phyloP scores from a whole-genome alignment of 2,329 filamentous ascomycete genomes.

The Diaporthe capsici region DNA sequence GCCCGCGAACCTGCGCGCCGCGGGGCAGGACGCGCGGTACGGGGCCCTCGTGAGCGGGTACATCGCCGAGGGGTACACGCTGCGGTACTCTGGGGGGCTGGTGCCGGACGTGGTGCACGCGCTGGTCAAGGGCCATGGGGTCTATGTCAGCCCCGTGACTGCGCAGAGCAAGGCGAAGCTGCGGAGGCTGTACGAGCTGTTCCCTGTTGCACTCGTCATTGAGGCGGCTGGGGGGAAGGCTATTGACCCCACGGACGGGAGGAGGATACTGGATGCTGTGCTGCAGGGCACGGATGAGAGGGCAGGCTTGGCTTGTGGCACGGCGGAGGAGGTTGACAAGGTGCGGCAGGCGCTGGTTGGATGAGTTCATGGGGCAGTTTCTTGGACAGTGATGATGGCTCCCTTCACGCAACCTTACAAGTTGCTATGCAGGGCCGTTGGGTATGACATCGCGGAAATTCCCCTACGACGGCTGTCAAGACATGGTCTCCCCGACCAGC shows the following conservation, averaged over 20 bases:
- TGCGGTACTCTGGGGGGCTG: constrained; percentile 72
- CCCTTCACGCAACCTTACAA: too few relatives aligned
- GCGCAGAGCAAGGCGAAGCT: constrained; percentile 67
- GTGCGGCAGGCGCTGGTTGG: constrained; percentile 47
- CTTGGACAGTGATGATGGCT: background rate
- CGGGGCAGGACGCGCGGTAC: constrained; percentile 65
- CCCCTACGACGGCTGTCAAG: background rate
- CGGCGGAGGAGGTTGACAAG: constrained; percentile 61
- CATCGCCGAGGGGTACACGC: constrained; percentile 68
- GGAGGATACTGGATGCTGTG: constrained; percentile 55
- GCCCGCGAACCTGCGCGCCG: constrained; percentile 72
- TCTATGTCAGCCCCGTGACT: constrained; percentile 72
- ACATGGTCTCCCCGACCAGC: background rate
- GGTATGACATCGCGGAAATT: background rate
- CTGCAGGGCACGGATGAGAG: constrained; percentile 62
- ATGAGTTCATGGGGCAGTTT: background rate
- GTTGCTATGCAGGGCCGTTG: background rate
- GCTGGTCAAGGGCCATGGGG: constrained; percentile 72
- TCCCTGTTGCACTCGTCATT: constrained; percentile 70
- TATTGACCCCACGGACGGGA: constrained; percentile 62
- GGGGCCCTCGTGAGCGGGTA: constrained; percentile 63
- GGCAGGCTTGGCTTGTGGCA: constrained; percentile 66
- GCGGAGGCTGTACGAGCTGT: constrained; percentile 70
- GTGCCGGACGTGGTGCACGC: constrained; percentile 74
- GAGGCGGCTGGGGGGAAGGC: constrained; percentile 72